These are phyloP conservation scores for Trichoderma asperelloides DNA, from an alignment of 495 filamentous ascomycete species.

Conservation along the genomic window DNA sequence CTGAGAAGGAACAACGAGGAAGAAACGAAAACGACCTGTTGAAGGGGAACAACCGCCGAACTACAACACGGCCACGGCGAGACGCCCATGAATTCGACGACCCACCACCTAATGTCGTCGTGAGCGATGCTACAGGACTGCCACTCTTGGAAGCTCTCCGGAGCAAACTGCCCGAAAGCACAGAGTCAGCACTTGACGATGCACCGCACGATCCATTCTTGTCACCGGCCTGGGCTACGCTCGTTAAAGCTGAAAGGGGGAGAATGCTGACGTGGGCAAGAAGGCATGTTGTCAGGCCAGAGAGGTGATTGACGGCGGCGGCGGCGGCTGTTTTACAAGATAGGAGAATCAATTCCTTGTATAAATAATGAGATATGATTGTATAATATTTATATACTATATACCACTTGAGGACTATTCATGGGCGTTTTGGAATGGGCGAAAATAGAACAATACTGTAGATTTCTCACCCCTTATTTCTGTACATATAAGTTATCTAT, in stretches of 20 bases:
- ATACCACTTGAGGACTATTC: neutral
- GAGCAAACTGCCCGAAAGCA: neutral
- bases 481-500: neutral
- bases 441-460: neutral
- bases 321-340: neutral
- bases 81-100: neutral
- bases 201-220: slow-evolving; percentile 2
- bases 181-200: neutral
- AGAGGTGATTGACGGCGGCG: neutral
- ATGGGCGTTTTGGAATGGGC: neutral
- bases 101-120: neutral
- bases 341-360: neutral
- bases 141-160: neutral
- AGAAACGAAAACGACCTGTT: neutral
- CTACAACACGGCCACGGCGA: neutral
- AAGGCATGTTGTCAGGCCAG: neutral
- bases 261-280: neutral
- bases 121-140: neutral
- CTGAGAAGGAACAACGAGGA: slow-evolving; percentile 23
- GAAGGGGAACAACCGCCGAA: neutral
- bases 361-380: neutral
- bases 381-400: neutral
- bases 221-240: neutral
- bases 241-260: neutral
- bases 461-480: neutral